phyloP scores from a whole-genome alignment of 495 filamentous ascomycete genomes.

The Jackrogersella multiformis region DNA sequence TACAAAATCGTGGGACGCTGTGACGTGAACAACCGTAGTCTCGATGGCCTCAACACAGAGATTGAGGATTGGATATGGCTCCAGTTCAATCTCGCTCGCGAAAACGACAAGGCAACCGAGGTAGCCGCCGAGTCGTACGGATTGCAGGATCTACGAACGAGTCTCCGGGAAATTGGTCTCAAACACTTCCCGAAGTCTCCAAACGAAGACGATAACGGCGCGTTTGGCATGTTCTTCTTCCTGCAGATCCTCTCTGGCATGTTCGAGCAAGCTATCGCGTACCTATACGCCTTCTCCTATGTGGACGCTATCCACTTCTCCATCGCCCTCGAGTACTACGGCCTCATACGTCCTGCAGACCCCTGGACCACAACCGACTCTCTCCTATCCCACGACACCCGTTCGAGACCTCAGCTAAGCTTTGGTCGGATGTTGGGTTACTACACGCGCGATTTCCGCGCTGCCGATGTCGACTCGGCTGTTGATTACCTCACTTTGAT shows the following conservation, averaged over 20 bases:
- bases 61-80: slow-evolving; percentile 98
- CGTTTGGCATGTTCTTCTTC: slow-evolving; percentile 90
- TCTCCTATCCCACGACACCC: slow-evolving; percentile 73
- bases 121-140: slow-evolving; percentile 89
- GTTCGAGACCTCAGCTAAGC: slow-evolving; percentile 85
- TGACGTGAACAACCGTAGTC: slow-evolving; percentile 79
- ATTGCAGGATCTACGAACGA: slow-evolving; percentile 83
- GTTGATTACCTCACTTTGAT: slow-evolving; percentile 94
- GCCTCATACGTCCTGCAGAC: slow-evolving; percentile 84
- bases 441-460: slow-evolving; percentile 95
- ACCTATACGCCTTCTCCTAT: slow-evolving; percentile 87
- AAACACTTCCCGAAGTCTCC: slow-evolving; percentile 81
- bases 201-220: slow-evolving; percentile 71
- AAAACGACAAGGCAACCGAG: slow-evolving; percentile 83
- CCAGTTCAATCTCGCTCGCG: slow-evolving; percentile 89
- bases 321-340: slow-evolving; percentile 89
- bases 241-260: slow-evolving; percentile 89
- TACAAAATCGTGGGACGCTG: slow-evolving; percentile 98
- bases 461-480: slow-evolving; percentile 83
- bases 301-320: slow-evolving; percentile 95
- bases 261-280: slow-evolving; percentile 93
- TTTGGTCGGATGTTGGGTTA: slow-evolving; percentile 92
- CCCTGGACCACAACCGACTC: slow-evolving; percentile 73
- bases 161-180: slow-evolving; percentile 85
- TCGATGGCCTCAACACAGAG: slow-evolving; percentile 81